phyloP scores from a whole-genome alignment of 1,139 yeast species.

The Spathaspora sp. region DNA sequence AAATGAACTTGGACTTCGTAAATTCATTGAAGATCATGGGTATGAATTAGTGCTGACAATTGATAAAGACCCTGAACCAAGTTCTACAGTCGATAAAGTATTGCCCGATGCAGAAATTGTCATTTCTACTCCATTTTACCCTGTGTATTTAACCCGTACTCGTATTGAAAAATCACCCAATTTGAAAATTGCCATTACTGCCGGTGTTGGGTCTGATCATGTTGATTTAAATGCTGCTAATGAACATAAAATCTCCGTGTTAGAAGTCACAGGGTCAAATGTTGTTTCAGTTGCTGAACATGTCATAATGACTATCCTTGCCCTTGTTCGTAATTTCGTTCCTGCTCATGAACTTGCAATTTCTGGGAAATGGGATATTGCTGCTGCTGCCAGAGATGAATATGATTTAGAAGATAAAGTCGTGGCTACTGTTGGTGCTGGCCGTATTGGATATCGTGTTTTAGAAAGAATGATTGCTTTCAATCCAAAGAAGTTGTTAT shows the following conservation, averaged over 20 bases:
- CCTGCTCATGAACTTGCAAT: conserved; percentile 74
- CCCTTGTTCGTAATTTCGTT: conserved; percentile 72
- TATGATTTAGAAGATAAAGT: conserved; percentile 77
- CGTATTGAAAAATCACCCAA: conserved; percentile 72
- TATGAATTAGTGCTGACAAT: conserved; percentile 67
- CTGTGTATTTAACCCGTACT: conserved; percentile 69
- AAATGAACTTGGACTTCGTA: conserved; percentile 71
- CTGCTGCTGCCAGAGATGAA: conserved; percentile 70
- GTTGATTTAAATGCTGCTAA: conserved; percentile 74
- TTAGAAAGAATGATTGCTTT: conserved; percentile 72
- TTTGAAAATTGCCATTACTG: conserved; percentile 70
- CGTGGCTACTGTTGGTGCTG: conserved; percentile 78
- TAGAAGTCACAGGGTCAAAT: conserved; percentile 82
- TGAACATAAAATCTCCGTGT: conserved; percentile 59
- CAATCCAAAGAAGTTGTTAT: conserved; percentile 70
- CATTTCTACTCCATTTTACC: conserved; percentile 83
- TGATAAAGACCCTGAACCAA: conserved; percentile 64
- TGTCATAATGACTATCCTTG: conserved; percentile 71
- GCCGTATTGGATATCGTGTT: conserved; percentile 78
- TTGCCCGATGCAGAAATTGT: conserved; percentile 61
- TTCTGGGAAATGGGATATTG: conserved; percentile 71
- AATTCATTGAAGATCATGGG: conserved; percentile 64
- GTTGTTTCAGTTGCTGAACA: conserved; percentile 83
- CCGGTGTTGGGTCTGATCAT: conserved; percentile 87
- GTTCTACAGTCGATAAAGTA: conserved; percentile 60